These are phyloP conservation scores for Ascochyta fabae DNA, from an alignment of 2,329 filamentous ascomycete species.

Conservation along the genomic window DNA sequence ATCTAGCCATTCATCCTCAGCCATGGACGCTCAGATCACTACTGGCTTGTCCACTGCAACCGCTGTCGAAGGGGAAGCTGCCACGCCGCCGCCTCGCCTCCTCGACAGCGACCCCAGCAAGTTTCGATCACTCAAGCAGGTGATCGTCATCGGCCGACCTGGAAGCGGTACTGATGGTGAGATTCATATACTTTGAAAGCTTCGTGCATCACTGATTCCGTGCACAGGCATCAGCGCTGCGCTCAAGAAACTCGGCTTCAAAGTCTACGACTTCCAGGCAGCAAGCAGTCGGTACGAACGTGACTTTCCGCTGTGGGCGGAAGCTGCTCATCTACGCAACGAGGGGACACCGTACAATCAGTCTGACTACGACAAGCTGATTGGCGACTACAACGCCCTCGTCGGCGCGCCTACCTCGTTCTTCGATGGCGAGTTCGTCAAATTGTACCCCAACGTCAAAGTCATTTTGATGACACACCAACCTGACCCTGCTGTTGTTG, in stretches of 20 bases:
- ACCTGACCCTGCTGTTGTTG: neutral
- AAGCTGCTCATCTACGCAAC: constrained; percentile 44
- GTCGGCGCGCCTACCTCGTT: constrained; percentile 17
- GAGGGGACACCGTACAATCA: constrained; percentile 36
- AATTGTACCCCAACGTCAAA: constrained; percentile 26
- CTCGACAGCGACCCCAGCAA: constrained; percentile 18
- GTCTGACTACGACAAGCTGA: constrained; percentile 42
- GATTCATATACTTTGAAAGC: neutral
- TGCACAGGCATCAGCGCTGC: constrained; percentile 37
- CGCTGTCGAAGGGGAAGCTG: neutral
- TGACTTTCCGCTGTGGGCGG: constrained; percentile 45
- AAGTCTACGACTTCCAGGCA: constrained; percentile 46
- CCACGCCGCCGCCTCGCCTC: neutral
- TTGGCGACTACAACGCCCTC: constrained; percentile 41
- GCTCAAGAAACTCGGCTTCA: constrained; percentile 37
- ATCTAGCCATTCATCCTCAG: neutral
- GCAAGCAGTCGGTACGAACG: constrained; percentile 41
- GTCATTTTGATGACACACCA: constrained; percentile 23
- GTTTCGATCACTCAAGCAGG: constrained; percentile 31
- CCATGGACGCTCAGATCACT: neutral
- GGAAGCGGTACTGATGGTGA: constrained; percentile 45
- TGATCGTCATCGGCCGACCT: constrained; percentile 45
- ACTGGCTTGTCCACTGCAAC: neutral
- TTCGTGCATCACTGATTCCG: neutral
- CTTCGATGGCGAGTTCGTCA: constrained; percentile 26